Percentiles rank a stretch among this genome's conserved stretches.
These are phyloP conservation scores for Solanum tarijense DNA, from an alignment of 257 asterid genomes.

Conservation along the genomic window DNA sequence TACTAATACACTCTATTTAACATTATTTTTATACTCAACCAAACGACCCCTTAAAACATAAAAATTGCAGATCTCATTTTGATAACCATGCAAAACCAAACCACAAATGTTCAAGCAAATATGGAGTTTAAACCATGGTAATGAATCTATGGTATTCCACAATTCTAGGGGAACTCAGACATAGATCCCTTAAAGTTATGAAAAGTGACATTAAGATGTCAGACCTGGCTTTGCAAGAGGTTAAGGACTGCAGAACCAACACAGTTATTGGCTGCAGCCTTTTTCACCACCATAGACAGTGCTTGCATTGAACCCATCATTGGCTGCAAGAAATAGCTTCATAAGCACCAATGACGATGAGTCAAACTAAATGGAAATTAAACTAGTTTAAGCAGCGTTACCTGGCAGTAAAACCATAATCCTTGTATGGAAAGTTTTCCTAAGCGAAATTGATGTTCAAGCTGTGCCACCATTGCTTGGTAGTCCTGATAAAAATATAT, in stretches of 20 bases:
- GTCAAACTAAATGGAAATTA: slow-evolving; percentile 1
- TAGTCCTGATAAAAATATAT: slow-evolving; percentile 53
- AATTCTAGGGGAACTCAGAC: not conserved
- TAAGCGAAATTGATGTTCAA: slow-evolving; percentile 59
- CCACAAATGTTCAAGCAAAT: not conserved
- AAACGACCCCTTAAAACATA: not conserved
- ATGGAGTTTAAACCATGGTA: not conserved
- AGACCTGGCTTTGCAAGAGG: slow-evolving; percentile 91
- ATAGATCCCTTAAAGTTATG: not conserved
- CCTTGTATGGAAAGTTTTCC: slow-evolving; percentile 95
- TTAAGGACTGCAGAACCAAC: slow-evolving; percentile 84
- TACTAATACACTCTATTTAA: not conserved
- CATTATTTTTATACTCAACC: not conserved
- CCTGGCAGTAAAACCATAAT: slow-evolving; percentile 99
- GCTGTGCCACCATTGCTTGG: slow-evolving; percentile 65
- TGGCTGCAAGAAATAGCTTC: slow-evolving; percentile 47
- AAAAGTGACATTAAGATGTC: not conserved
- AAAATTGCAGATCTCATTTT: not conserved
- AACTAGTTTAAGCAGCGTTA: slow-evolving; percentile 13
- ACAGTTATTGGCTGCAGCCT: slow-evolving; percentile 66
- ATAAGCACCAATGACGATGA: slow-evolving; percentile 1
- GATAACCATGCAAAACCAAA: not conserved
- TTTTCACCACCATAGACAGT: slow-evolving; percentile 65
- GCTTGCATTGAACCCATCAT: slow-evolving; percentile 98
- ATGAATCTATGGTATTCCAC: not conserved